Evolutionary conservation across 2,329 filamentous ascomycete genomes (phyloP).

Genomic region (Teratosphaeria gauchensis): DNA sequence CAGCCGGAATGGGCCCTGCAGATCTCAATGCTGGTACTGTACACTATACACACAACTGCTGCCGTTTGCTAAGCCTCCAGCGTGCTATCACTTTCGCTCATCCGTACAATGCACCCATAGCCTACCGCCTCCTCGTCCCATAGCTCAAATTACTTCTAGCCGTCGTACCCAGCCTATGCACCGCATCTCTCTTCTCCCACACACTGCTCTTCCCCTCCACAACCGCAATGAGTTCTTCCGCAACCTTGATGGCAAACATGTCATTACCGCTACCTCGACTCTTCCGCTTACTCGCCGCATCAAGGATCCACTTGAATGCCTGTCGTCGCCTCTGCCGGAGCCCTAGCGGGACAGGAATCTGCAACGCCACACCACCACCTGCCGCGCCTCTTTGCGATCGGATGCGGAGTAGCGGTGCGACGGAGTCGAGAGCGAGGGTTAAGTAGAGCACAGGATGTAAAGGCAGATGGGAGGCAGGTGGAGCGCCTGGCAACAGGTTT

Average conservation of each 20-base stretch:
- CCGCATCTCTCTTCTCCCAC: constrained; percentile 69
- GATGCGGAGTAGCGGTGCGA: constrained; percentile 79
- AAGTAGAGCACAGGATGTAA: constrained; percentile 86
- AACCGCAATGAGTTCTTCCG: constrained; percentile 76
- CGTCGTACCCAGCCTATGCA: constrained; percentile 74
- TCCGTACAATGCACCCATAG: no score
- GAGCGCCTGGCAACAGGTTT: constrained; percentile 63
- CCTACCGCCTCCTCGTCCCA: constrained; percentile 4
- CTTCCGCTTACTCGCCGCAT: constrained; percentile 68
- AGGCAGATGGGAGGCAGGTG: constrained; percentile 69
- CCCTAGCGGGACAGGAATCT: constrained; percentile 68
- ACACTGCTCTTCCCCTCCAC: constrained; percentile 74
- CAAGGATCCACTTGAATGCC: constrained; percentile 83
- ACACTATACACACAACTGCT: neutral
- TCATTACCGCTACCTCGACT: constrained; percentile 61
- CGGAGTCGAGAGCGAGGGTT: constrained; percentile 80
- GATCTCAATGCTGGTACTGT: neutral
- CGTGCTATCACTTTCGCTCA: no score
- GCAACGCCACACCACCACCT: constrained; percentile 76
- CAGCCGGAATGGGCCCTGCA: neutral
- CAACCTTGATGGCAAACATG: constrained; percentile 67
- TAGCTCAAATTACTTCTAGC: constrained; percentile 60
- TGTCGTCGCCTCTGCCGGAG: constrained; percentile 65
- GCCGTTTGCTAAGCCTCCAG: neutral
- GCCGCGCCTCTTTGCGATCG: constrained; percentile 65